Percentiles rank a stretch among this genome's conserved stretches.
Evolutionary conservation across 805 yeast genomes (phyloP).

Genomic region (Danielia reshetovae): DNA sequence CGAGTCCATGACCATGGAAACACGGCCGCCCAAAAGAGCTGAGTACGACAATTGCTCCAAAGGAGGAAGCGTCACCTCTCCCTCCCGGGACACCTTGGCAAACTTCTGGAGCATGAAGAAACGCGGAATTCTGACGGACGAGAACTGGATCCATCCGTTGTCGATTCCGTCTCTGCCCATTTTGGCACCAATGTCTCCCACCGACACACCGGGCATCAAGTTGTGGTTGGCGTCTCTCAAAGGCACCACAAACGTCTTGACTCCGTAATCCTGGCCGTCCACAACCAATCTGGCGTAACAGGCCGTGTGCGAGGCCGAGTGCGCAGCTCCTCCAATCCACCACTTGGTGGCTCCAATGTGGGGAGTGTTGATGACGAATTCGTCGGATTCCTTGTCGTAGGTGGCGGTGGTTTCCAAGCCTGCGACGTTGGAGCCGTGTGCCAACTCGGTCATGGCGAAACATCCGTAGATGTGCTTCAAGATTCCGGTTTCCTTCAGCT

Average conservation of each 20-base stretch:
- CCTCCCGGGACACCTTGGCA: conserved; percentile 16
- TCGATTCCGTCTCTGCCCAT: conserved; percentile 23
- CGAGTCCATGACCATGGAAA: conserved; percentile 20
- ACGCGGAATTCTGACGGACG: conserved; percentile 18
- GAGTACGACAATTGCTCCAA: conserved; percentile 19
- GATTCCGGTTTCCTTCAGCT: conserved; percentile 14
- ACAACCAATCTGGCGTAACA: conserved; percentile 19
- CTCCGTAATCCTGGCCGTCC: conserved; percentile 19
- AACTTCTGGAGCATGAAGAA: conserved; percentile 20
- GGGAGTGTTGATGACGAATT: conserved; percentile 19
- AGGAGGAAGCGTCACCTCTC: conserved; percentile 17
- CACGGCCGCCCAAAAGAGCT: conserved; percentile 19
- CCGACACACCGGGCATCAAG: conserved; percentile 19
- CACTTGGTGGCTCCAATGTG: conserved; percentile 23
- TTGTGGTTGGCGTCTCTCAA: conserved; percentile 17
- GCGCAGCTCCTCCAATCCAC: conserved; percentile 24
- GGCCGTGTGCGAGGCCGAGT: conserved; percentile 18
- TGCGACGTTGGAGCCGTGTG: conserved; percentile 20
- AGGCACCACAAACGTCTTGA: conserved; percentile 20
- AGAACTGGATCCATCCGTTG: conserved; percentile 22
- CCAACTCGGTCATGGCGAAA: conserved; percentile 21
- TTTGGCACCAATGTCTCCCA: conserved; percentile 21
- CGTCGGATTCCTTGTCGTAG: conserved; percentile 17
- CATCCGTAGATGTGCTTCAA: conserved; percentile 17
- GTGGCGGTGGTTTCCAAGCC: conserved; percentile 22